These are phyloP conservation scores for Bipolaris oryzae DNA, from an alignment of 2,329 filamentous ascomycete species.

Conservation along the genomic window DNA sequence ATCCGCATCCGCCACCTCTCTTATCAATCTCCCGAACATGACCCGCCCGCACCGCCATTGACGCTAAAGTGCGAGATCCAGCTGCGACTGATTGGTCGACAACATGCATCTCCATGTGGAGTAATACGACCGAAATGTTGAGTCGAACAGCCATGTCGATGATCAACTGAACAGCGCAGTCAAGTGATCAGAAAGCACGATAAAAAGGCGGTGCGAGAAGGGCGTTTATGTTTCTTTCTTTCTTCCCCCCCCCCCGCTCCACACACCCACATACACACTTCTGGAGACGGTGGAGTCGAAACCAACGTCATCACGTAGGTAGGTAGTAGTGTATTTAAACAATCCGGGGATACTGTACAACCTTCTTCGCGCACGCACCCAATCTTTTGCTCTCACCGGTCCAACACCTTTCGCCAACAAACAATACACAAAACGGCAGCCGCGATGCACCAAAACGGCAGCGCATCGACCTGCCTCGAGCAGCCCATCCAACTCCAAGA, in stretches of 20 bases:
- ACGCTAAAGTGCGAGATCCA: background rate
- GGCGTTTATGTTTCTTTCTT: background rate
- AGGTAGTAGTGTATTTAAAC: background rate
- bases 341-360: no score
- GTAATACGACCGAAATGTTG: background rate
- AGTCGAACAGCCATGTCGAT: background rate
- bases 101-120: background rate
- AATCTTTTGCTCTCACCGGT: no score
- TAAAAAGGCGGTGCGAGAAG: background rate
- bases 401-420: no score
- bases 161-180: no score
- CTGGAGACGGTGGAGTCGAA: background rate
- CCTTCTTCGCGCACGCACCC: background rate
- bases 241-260: background rate
- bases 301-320: background rate
- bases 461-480: constrained; percentile 45
- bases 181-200: background rate
- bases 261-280: background rate
- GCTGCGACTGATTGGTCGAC: background rate
- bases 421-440: background rate
- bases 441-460: constrained; percentile 33
- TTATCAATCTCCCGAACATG: background rate
- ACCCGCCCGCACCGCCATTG: background rate
- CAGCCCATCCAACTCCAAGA: constrained; percentile 41
- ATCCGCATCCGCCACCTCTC: background rate